Conservation (phyloP, 1,284 basidiomycete species). For the Irpex sp. region DNA sequence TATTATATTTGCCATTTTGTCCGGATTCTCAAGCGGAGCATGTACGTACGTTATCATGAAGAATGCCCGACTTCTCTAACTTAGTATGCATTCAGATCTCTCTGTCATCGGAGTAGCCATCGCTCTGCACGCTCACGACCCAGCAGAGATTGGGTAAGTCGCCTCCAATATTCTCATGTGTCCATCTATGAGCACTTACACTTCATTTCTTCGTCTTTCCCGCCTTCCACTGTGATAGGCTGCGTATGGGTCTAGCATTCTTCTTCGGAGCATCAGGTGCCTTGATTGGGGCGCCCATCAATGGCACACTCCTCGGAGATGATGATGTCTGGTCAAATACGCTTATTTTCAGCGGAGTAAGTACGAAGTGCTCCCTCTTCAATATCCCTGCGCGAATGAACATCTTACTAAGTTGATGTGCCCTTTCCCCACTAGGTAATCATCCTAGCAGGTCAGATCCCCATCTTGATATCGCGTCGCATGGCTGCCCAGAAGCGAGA, state of each 20-base stretch:
- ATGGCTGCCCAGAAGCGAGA: not conserved
- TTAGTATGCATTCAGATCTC: not conserved
- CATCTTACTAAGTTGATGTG: too few relatives aligned
- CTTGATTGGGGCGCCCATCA: not conserved
- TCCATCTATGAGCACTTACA: not conserved
- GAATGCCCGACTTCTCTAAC: not conserved
- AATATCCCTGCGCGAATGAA: too few relatives aligned
- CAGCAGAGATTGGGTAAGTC: not conserved
- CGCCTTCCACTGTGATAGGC: not conserved
- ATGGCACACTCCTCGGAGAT: not conserved
- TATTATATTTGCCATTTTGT: not conserved
- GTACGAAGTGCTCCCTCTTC: not conserved
- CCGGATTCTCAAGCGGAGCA: not conserved
- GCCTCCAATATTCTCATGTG: not conserved
- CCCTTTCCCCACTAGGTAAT: not conserved
- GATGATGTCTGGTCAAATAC: not conserved
- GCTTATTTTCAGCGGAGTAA: not conserved
- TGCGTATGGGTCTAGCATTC: not conserved
- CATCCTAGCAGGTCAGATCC: not conserved
- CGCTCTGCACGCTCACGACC: not conserved
- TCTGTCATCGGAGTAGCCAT: not conserved
- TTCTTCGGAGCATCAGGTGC: not conserved
- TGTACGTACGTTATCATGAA: not conserved
- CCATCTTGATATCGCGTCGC: not conserved
- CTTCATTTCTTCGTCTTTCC: not conserved